phyloP scores from a whole-genome alignment of 1,139 yeast genomes.

The Geotrichum candidum region DNA sequence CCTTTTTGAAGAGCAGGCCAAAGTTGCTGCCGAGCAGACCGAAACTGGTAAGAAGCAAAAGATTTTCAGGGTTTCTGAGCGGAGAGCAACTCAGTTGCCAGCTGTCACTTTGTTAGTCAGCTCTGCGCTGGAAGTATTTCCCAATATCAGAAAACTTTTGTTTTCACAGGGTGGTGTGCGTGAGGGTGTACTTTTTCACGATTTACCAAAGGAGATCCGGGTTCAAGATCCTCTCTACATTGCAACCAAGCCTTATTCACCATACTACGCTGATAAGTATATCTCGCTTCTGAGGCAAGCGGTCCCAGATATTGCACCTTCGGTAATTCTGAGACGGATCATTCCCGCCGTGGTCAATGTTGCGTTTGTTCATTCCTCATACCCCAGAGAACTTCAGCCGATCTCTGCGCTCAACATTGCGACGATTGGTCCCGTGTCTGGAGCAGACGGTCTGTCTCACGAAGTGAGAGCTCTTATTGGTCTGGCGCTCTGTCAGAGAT shows the following conservation, averaged over 20 bases:
- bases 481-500: conserved; percentile 60
- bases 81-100: conserved; percentile 56
- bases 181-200: conserved; percentile 61
- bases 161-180: conserved; percentile 69
- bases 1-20: conserved; percentile 21
- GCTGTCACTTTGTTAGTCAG: conserved; percentile 56
- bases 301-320: conserved; percentile 49
- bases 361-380: conserved; percentile 65
- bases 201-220: conserved; percentile 48
- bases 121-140: conserved; percentile 53
- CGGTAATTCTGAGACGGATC: conserved; percentile 49
- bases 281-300: conserved; percentile 46
- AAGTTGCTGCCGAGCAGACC: neutral
- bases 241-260: conserved; percentile 61
- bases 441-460: conserved; percentile 64
- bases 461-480: conserved; percentile 60
- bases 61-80: conserved; percentile 53
- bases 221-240: conserved; percentile 58
- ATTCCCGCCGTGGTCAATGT: conserved; percentile 63
- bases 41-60: conserved; percentile 29
- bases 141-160: conserved; percentile 52
- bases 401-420: conserved; percentile 62
- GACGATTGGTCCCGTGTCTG: conserved; percentile 61
- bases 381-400: conserved; percentile 67
- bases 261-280: conserved; percentile 50